These are phyloP conservation scores for Candida albicans DNA, from an alignment of 1,139 yeast genomes.

Conservation along the genomic window DNA sequence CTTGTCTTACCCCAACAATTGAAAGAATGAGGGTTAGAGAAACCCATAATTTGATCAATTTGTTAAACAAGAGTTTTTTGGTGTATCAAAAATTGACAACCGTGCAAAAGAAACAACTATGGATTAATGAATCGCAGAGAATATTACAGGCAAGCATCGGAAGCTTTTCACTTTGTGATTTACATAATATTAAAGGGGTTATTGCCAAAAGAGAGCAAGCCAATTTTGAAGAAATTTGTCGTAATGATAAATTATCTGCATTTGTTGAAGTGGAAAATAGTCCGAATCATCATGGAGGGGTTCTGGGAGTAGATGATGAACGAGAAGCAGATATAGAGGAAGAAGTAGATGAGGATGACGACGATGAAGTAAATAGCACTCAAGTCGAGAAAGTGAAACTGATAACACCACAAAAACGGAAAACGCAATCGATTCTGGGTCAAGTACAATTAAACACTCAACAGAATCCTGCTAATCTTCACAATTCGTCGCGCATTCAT, in stretches of 20 bases:
- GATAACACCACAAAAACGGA: neutral
- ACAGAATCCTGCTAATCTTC: conserved; percentile 1
- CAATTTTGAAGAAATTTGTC: conserved; percentile 17
- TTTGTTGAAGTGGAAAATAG: conserved; percentile 13
- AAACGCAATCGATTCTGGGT: neutral
- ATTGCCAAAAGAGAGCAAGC: conserved; percentile 14
- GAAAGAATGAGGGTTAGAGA: conserved; percentile 5
- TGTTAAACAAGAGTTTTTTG: conserved; percentile 12
- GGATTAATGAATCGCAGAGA: conserved; percentile 14
- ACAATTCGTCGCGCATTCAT: too few species aligned
- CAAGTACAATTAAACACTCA: conserved; percentile 1
- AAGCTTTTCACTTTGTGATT: conserved; percentile 14
- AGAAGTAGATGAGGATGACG: conserved; percentile 12
- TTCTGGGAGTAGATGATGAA: neutral
- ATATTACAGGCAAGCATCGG: conserved; percentile 15
- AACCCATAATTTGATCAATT: conserved; percentile 6
- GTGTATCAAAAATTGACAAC: conserved; percentile 13
- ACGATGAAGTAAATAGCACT: conserved; percentile 8
- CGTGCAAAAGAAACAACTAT: conserved; percentile 10
- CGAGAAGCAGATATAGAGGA: conserved; percentile 8
- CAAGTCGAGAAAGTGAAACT: conserved; percentile 5
- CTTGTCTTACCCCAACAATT: conserved; percentile 2
- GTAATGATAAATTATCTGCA: conserved; percentile 16
- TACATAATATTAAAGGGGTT: conserved; percentile 15
- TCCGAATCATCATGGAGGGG: neutral